phyloP scores from a whole-genome alignment of 768 basidiomycete species.

The Rhizopogon vinicolor region DNA sequence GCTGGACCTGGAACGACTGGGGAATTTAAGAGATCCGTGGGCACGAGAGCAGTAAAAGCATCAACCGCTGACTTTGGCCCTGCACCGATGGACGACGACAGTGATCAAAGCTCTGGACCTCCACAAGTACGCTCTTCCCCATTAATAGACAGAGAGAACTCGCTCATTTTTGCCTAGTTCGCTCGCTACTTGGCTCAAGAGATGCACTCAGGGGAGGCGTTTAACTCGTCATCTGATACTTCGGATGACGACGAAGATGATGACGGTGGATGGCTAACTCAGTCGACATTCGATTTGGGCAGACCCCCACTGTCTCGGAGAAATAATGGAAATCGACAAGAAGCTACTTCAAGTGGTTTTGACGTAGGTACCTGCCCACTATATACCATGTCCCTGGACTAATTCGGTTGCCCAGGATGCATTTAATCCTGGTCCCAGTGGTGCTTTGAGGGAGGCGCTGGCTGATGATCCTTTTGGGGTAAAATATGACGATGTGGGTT shows the following conservation, averaged over 20 bases:
- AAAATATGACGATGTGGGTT: slow-evolving; percentile 47
- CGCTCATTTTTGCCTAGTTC: slow-evolving; percentile 44
- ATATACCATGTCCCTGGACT: background rate
- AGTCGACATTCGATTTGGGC: slow-evolving; percentile 64
- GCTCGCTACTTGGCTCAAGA: slow-evolving; percentile 75
- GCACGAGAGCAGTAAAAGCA: slow-evolving; percentile 38
- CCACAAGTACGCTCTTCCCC: slow-evolving; percentile 34
- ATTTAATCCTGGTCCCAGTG: slow-evolving; percentile 38
- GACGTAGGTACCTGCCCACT: slow-evolving; percentile 41
- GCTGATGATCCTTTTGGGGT: slow-evolving; percentile 46
- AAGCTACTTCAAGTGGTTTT: slow-evolving; percentile 40
- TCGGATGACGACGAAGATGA: slow-evolving; percentile 56
- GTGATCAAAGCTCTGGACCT: slow-evolving; percentile 35
- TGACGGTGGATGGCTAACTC: slow-evolving; percentile 76
- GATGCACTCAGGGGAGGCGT: slow-evolving; percentile 58
- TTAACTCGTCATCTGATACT: slow-evolving; percentile 45
- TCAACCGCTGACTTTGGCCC: slow-evolving; percentile 66
- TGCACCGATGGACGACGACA: slow-evolving; percentile 42
- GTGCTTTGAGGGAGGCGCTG: slow-evolving; percentile 30
- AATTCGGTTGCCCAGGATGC: slow-evolving; percentile 36
- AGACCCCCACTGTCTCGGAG: slow-evolving; percentile 45
- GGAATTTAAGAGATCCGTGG: slow-evolving; percentile 52
- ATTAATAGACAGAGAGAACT: slow-evolving; percentile 2
- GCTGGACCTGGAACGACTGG: slow-evolving; percentile 26
- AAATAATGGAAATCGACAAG: slow-evolving; percentile 42